A percentile compares a stretch with the other conserved stretches of the same genome.
Conservation (phyloP, 768 basidiomycete species). For the Lactarius vividus region DNA sequence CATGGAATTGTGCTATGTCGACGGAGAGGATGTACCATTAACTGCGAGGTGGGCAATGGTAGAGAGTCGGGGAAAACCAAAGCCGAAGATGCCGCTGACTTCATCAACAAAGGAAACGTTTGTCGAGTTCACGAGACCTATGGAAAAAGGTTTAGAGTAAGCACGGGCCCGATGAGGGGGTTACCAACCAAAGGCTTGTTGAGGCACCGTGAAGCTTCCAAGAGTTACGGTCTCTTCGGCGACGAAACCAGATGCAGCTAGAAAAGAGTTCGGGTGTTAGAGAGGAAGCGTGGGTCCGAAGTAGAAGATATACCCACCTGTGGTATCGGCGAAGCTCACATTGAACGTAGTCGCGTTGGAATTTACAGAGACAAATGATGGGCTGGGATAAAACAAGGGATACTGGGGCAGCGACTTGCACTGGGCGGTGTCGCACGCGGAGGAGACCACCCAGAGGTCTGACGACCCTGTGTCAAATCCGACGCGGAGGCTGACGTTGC, state of each 20-base stretch:
- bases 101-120: slow-evolving; percentile 62
- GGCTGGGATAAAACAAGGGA: slow-evolving; percentile 63
- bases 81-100: slow-evolving; percentile 68
- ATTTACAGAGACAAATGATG: slow-evolving; percentile 61
- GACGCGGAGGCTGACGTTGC: slow-evolving; percentile 63
- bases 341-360: slow-evolving; percentile 59
- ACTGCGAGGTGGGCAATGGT: slow-evolving; percentile 45
- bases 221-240: slow-evolving; percentile 61
- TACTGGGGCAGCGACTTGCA: slow-evolving; percentile 66
- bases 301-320: slow-evolving; percentile 45
- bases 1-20: neutral
- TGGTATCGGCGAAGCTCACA: slow-evolving; percentile 63
- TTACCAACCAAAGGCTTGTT: slow-evolving; percentile 66
- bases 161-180: neutral
- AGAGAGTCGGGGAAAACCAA: slow-evolving; percentile 75
- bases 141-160: neutral
- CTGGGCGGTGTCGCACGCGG: slow-evolving; percentile 51
- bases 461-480: slow-evolving; percentile 74
- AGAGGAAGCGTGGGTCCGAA: neutral
- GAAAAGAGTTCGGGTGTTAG: slow-evolving; percentile 3
- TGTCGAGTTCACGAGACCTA: slow-evolving; percentile 59
- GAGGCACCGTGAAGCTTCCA: slow-evolving; percentile 55
- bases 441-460: slow-evolving; percentile 69
- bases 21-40: slow-evolving; percentile 44
- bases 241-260: slow-evolving; percentile 69